Conservation (phyloP, 73 alveolate genomes). For the Paramecium sonneborni region DNA sequence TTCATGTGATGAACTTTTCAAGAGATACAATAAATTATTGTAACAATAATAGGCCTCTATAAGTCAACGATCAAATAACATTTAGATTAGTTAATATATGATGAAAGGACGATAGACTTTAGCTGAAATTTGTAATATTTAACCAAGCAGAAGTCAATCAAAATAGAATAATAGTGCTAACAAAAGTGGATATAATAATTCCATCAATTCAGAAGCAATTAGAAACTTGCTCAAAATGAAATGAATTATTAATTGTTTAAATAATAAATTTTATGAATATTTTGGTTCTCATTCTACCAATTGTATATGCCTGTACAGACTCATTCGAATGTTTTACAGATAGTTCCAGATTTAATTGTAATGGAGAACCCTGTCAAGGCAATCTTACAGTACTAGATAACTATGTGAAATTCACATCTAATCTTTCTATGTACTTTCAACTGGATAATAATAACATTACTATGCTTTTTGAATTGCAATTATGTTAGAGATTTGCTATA, state of each 20-base stretch:
- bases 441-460: neutral
- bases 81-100: neutral
- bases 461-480: neutral
- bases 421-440: neutral
- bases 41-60: neutral
- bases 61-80: constrained; percentile 10
- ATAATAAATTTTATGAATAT: neutral
- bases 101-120: neutral
- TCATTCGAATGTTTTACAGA: constrained; percentile 15
- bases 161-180: neutral
- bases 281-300: neutral
- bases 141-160: neutral
- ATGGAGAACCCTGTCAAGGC: neutral
- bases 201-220: neutral
- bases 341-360: neutral
- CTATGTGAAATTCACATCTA: neutral
- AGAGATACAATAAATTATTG: neutral
- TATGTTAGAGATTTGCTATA: constrained; percentile 5
- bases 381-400: neutral
- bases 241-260: neutral
- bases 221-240: neutral
- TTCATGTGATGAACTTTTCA: constrained; percentile 10
- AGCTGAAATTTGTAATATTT: neutral
- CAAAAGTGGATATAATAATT: neutral
- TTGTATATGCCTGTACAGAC: neutral